These are phyloP conservation scores for Grosmannia serpens DNA, from an alignment of 2,329 filamentous ascomycete genomes.

Conservation along the genomic window DNA sequence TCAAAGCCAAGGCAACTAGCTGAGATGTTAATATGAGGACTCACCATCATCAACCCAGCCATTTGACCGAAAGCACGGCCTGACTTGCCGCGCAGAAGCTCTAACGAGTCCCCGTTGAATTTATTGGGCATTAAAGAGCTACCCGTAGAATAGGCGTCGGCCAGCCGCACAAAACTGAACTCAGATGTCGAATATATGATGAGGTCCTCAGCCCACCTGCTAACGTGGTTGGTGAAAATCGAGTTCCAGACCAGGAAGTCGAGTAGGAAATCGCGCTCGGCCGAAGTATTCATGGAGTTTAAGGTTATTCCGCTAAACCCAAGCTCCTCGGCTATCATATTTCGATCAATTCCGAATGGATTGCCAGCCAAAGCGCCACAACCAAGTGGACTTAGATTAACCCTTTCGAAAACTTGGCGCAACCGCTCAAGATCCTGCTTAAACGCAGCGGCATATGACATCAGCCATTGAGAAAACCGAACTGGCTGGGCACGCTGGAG, in stretches of 20 bases:
- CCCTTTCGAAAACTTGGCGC: slow-evolving; percentile 55
- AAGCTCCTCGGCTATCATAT: slow-evolving; percentile 65
- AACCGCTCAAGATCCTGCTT: slow-evolving; percentile 66
- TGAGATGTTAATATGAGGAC: neutral
- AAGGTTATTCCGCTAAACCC: slow-evolving; percentile 66
- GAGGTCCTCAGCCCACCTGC: slow-evolving; percentile 70
- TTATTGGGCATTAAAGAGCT: slow-evolving; percentile 71
- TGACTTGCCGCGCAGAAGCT: slow-evolving; percentile 59
- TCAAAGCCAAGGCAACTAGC: neutral
- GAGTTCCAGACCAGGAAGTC: slow-evolving; percentile 71
- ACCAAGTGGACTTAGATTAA: slow-evolving; percentile 61
- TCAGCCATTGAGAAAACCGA: slow-evolving; percentile 69
- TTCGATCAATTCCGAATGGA: slow-evolving; percentile 68
- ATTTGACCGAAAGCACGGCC: slow-evolving; percentile 69
- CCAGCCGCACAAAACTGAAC: slow-evolving; percentile 63
- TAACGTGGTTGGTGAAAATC: slow-evolving; percentile 68
- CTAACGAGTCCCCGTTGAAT: slow-evolving; percentile 67
- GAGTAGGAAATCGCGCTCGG: slow-evolving; percentile 71
- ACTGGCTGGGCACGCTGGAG: slow-evolving; percentile 70
- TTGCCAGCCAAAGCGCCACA: slow-evolving; percentile 71
- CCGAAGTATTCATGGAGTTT: slow-evolving; percentile 66
- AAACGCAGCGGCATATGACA: slow-evolving; percentile 63
- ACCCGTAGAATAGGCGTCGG: slow-evolving; percentile 69
- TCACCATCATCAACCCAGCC: slow-evolving; percentile 57
- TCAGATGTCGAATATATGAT: slow-evolving; percentile 70